These are phyloP conservation scores for Tetrahymena borealis DNA, from an alignment of 73 alveolate species.

Conservation along the genomic window DNA sequence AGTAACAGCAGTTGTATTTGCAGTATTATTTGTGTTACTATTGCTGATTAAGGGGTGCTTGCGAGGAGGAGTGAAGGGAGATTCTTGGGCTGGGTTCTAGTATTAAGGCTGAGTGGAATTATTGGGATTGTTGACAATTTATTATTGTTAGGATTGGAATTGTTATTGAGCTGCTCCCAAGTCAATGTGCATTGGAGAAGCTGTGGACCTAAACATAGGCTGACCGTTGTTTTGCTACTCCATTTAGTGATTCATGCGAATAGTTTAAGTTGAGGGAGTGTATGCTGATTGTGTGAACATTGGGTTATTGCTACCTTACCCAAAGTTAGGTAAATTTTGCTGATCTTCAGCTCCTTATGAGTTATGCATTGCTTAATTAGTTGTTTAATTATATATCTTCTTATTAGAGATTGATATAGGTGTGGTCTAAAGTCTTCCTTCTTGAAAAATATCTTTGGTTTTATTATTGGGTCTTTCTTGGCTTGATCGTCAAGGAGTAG, in stretches of 20 bases:
- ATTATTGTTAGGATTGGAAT: not conserved
- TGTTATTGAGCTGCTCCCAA: not conserved
- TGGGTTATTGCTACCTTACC: not conserved
- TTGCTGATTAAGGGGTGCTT: not conserved
- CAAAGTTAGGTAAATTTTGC: not conserved
- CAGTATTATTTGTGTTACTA: not conserved
- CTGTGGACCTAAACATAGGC: not conserved
- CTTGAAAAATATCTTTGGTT: too few species aligned
- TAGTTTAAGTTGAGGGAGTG: not conserved
- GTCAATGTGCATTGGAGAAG: not conserved
- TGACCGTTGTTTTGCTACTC: not conserved
- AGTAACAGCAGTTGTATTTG: slow-evolving; percentile 1
- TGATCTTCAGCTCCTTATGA: not conserved
- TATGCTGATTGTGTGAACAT: not conserved
- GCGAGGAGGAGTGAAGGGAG: not conserved
- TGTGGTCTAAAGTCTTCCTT: too few species aligned
- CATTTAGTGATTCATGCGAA: not conserved
- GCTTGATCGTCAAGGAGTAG: too few species aligned
- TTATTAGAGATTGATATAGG: too few species aligned
- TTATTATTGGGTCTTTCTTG: too few species aligned
- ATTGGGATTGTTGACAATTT: not conserved
- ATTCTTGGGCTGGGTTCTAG: not conserved
- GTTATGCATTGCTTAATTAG: not conserved
- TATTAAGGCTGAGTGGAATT: not conserved
- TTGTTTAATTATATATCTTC: not conserved